These are phyloP conservation scores for Alternaria longipes DNA, from an alignment of 2,329 filamentous ascomycete genomes.

Conservation along the genomic window DNA sequence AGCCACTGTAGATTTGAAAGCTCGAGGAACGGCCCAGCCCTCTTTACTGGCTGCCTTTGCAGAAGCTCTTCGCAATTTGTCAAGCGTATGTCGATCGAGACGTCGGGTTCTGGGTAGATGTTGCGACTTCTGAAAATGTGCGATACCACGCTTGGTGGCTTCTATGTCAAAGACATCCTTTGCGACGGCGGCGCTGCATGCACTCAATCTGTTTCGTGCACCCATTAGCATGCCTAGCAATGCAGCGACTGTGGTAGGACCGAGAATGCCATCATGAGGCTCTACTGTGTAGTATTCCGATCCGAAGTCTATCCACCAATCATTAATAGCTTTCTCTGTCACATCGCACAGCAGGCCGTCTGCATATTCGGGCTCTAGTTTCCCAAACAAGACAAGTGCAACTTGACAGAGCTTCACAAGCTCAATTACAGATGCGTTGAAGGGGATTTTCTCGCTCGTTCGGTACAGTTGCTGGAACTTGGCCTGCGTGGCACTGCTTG, in stretches of 20 bases:
- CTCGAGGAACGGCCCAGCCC: constrained; percentile 89
- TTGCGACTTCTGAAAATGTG: constrained; percentile 87
- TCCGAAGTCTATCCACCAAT: constrained; percentile 97
- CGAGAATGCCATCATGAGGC: constrained; percentile 89
- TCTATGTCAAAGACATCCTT: constrained; percentile 94
- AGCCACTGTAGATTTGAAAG: constrained; percentile 93
- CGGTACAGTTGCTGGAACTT: constrained; percentile 94
- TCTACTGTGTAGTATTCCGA: constrained; percentile 92
- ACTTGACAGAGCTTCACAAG: constrained; percentile 91
- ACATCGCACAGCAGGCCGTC: constrained; percentile 93
- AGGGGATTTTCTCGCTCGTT: constrained; percentile 81
- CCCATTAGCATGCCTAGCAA: constrained; percentile 89
- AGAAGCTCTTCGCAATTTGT: constrained; percentile 81
- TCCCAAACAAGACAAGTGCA: constrained; percentile 86
- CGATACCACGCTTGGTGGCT: constrained; percentile 82
- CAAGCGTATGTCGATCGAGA: constrained; percentile 83
- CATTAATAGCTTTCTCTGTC: constrained; percentile 86
- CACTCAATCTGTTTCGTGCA: constrained; percentile 86
- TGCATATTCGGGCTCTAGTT: constrained; percentile 85
- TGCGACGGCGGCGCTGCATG: constrained; percentile 80
- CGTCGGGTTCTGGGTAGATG: constrained; percentile 80
- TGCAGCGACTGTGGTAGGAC: constrained; percentile 89
- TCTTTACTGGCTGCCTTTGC: constrained; percentile 90
- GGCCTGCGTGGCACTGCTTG: constrained; percentile 81
- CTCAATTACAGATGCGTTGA: constrained; percentile 83